Evolutionary conservation across 495 filamentous ascomycete genomes (phyloP).

Genomic region (Xylaria acuta): DNA sequence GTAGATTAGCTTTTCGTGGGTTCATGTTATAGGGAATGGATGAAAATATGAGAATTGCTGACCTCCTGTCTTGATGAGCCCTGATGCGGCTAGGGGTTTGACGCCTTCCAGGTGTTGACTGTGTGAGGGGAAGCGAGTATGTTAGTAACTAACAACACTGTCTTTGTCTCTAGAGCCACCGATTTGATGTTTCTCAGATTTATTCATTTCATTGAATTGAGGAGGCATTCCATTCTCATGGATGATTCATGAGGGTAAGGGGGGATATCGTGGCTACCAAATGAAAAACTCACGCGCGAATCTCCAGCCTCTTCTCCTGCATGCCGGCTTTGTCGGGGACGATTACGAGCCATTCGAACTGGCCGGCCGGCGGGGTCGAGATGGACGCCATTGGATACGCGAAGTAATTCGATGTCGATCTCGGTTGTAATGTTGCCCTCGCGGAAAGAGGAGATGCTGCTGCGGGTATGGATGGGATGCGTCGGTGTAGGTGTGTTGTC

Average conservation of each 20-base stretch:
- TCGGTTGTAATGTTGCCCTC: neutral
- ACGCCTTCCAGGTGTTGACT: conserved; percentile 66
- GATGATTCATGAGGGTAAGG: neutral
- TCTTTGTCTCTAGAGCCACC: neutral
- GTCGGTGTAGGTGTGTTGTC: conserved; percentile 2
- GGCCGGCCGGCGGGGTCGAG: conserved; percentile 40
- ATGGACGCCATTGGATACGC: conserved; percentile 50
- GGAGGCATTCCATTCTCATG: neutral
- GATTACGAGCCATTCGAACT: conserved; percentile 85
- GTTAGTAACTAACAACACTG: neutral
- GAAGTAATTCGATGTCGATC: conserved; percentile 13
- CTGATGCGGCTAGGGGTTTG: conserved; percentile 49
- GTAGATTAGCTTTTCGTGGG: neutral
- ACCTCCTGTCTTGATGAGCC: conserved; percentile 65
- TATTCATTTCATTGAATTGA: neutral
- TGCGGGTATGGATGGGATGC: conserved; percentile 10
- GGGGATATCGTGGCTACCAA: neutral
- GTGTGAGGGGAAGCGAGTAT: neutral
- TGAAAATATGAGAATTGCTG: conserved; percentile 17
- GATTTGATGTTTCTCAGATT: neutral
- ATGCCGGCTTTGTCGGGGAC: conserved; percentile 75
- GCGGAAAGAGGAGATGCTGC: conserved; percentile 25
- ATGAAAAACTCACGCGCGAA: conserved; percentile 66
- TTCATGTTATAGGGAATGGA: neutral
- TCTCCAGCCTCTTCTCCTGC: conserved; percentile 71